phyloP scores from a whole-genome alignment of 345 rosid species.

The Populus davidiana region DNA sequence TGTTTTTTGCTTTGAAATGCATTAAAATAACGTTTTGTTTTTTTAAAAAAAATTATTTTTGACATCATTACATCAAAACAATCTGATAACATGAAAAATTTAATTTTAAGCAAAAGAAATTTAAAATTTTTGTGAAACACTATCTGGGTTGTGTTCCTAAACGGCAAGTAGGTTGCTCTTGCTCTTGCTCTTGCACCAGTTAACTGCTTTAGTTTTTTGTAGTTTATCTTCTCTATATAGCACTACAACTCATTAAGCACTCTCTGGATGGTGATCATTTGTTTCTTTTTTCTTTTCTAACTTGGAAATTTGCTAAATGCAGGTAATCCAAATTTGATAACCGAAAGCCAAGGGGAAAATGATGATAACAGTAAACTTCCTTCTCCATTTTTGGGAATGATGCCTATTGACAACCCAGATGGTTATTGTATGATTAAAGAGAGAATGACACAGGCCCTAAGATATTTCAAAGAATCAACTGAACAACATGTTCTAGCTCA shows the following conservation, averaged over 20 bases:
- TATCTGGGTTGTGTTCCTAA: too few relatives aligned
- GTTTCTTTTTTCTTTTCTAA: slow-evolving; percentile 9
- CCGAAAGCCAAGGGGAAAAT: slow-evolving; percentile 37
- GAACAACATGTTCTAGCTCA: slow-evolving; percentile 85
- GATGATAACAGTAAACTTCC: slow-evolving; percentile 36
- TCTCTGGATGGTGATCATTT: background rate
- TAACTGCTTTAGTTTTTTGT: background rate
- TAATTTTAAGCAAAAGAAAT: too few relatives aligned
- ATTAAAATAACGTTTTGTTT: too few relatives aligned
- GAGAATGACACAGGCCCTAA: slow-evolving; percentile 81
- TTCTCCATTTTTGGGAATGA: slow-evolving; percentile 46
- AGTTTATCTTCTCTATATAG: background rate
- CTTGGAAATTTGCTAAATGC: slow-evolving; percentile 17
- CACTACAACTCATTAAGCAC: background rate
- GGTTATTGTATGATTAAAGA: slow-evolving; percentile 61
- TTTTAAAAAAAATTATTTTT: too few relatives aligned
- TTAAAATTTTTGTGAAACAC: too few relatives aligned
- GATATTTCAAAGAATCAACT: slow-evolving; percentile 74
- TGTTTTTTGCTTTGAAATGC: too few relatives aligned
- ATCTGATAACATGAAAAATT: too few relatives aligned
- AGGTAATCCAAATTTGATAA: slow-evolving; percentile 48
- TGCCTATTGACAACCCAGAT: slow-evolving; percentile 63
- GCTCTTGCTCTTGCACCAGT: background rate
- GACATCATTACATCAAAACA: fast-evolving
- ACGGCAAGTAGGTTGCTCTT: background rate